Conservation (phyloP, 805 yeast genomes). For the Suhomyces xylopsoci region DNA sequence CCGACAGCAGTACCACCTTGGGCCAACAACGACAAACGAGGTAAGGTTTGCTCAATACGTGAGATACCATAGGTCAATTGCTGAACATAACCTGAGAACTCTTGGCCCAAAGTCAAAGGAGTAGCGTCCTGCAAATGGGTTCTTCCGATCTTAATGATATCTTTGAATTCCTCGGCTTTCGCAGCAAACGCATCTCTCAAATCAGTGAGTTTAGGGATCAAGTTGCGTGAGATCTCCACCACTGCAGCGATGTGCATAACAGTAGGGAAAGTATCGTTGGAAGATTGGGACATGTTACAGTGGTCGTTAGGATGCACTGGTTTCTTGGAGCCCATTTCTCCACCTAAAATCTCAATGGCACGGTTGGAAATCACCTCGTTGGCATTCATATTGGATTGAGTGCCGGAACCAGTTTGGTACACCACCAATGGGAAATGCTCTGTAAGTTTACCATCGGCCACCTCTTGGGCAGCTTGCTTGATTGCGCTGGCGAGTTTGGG, state of each 20-base stretch:
- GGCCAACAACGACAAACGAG: constrained; percentile 33
- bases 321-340: constrained; percentile 33
- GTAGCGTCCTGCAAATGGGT: constrained; percentile 42
- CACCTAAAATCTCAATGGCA: constrained; percentile 39
- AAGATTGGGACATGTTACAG: constrained; percentile 38
- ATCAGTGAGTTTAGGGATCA: constrained; percentile 32
- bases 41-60: constrained; percentile 30
- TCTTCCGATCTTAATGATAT: constrained; percentile 39
- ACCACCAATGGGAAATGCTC: constrained; percentile 42
- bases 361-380: constrained; percentile 39
- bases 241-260: constrained; percentile 44
- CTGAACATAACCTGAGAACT: constrained; percentile 38
- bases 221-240: constrained; percentile 25
- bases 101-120: constrained; percentile 40
- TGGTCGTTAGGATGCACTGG: constrained; percentile 42
- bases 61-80: constrained; percentile 35
- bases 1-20: constrained; percentile 45
- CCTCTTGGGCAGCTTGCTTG: constrained; percentile 36
- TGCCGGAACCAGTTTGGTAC: constrained; percentile 41
- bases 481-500: constrained; percentile 31
- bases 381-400: constrained; percentile 41
- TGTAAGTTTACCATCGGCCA: constrained; percentile 36
- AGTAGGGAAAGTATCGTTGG: constrained; percentile 40
- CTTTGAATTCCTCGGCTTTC: constrained; percentile 30
- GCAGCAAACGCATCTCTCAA: constrained; percentile 30